Evolutionary conservation across 2,329 filamentous ascomycete species (phyloP).

Genomic region (Neonectria sp.): DNA sequence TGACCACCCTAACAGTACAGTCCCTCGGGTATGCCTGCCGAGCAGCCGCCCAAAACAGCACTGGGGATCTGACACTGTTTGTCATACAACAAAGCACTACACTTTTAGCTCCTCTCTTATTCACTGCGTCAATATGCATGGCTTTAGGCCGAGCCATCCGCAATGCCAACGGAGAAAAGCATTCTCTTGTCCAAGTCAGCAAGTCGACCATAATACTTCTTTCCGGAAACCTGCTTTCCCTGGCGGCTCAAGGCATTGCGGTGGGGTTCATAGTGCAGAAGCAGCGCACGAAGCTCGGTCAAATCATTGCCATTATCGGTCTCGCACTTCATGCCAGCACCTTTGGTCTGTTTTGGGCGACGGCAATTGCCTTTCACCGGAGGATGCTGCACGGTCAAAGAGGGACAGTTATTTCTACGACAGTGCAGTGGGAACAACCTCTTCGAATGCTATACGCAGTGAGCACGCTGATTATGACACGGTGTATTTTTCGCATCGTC

Average conservation of each 20-base stretch:
- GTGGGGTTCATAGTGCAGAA: background rate
- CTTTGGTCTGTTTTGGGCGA: background rate
- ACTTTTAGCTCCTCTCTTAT: background rate
- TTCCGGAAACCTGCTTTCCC: background rate
- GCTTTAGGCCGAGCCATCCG: background rate
- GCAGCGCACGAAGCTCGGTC: background rate
- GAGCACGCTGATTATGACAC: background rate
- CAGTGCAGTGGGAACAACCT: background rate
- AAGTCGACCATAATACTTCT: background rate
- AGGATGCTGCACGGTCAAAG: background rate
- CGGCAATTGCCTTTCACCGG: background rate
- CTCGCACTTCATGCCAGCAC: background rate
- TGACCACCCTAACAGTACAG: background rate
- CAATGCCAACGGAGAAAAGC: background rate
- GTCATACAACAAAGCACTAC: background rate
- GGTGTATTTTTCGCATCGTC: background rate
- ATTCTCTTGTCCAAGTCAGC: background rate
- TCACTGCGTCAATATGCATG: background rate
- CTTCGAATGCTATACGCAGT: background rate
- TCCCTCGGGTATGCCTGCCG: background rate
- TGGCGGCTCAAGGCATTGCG: background rate
- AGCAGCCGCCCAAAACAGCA: background rate
- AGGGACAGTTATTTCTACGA: background rate
- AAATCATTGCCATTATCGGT: background rate
- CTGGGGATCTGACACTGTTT: background rate